Conservation (phyloP, 1,139 yeast genomes). For the Taiozyma sp. region DNA sequence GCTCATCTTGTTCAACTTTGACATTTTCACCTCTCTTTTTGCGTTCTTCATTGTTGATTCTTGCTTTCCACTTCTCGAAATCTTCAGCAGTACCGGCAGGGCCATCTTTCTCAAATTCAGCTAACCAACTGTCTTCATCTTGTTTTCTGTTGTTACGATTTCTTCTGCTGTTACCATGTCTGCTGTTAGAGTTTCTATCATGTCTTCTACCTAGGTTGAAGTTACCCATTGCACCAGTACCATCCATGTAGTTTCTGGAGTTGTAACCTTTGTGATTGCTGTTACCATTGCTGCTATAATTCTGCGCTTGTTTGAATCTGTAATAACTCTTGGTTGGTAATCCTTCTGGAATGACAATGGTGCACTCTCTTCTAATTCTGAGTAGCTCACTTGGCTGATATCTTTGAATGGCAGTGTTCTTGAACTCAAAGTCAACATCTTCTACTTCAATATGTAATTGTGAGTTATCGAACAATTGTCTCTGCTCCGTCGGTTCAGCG, state of each 20-base stretch:
- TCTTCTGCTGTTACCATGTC: conserved; percentile 11
- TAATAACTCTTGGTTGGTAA: conserved; percentile 22
- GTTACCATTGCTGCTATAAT: conserved; percentile 8
- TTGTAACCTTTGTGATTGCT: conserved; percentile 9
- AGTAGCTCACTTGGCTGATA: conserved; percentile 19
- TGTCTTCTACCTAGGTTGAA: conserved; percentile 17
- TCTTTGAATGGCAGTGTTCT: conserved; percentile 9
- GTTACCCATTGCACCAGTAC: conserved; percentile 25
- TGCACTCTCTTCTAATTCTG: conserved; percentile 8
- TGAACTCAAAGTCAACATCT: conserved; percentile 17
- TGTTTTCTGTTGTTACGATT: conserved; percentile 13
- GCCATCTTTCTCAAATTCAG: conserved; percentile 32
- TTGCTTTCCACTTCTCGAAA: conserved; percentile 66
- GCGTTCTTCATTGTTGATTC: conserved; percentile 54
- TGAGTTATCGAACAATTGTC: background rate
- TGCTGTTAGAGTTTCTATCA: conserved; percentile 3
- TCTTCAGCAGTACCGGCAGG: conserved; percentile 55
- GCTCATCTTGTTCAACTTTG: conserved; percentile 15
- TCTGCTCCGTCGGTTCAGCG: conserved; percentile 8
- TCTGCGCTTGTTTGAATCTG: conserved; percentile 11
- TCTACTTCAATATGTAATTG: conserved; percentile 5
- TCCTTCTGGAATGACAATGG: conserved; percentile 12
- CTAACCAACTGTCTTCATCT: conserved; percentile 45
- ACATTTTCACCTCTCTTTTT: conserved; percentile 43
- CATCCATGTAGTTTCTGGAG: conserved; percentile 16